Evolutionary conservation across 345 rosid species (phyloP).

Genomic region (Syzygium aqueum): DNA sequence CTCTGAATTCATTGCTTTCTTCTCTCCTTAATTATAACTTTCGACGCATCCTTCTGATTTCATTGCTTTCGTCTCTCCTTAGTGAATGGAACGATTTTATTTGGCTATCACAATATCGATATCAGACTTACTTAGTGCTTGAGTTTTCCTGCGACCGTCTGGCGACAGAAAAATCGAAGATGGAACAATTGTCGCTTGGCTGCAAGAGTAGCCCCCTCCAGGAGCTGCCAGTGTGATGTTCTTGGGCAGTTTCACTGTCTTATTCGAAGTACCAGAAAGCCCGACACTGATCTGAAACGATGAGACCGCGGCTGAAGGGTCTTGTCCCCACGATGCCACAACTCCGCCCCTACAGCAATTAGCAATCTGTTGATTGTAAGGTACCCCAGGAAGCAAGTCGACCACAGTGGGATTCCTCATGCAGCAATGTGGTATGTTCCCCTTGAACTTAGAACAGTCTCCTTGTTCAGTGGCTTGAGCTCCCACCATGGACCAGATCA

Average conservation of each 20-base stretch:
- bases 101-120: not conserved
- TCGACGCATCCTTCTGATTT: not conserved
- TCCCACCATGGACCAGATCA: constrained; percentile 37
- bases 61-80: not conserved
- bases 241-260: constrained; percentile 33
- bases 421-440: constrained; percentile 33
- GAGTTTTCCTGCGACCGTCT: constrained; percentile 21
- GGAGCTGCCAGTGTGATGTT: constrained; percentile 34
- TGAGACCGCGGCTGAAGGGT: constrained; percentile 23
- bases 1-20: not conserved
- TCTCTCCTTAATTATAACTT: not conserved
- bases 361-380: constrained; percentile 33
- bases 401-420: constrained; percentile 25
- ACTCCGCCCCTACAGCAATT: constrained; percentile 45
- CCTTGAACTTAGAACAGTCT: constrained; percentile 46
- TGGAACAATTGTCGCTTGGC: constrained; percentile 22
- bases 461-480: constrained; percentile 46
- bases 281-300: constrained; percentile 38
- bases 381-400: constrained; percentile 38
- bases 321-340: constrained; percentile 26
- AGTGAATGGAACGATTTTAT: not conserved
- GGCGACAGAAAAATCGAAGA: constrained; percentile 19
- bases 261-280: constrained; percentile 34
- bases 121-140: constrained; percentile 21
- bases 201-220: constrained; percentile 38